Evolutionary conservation across 768 basidiomycete genomes (phyloP).

Genomic region (Coprinopsis marcescibilis): DNA sequence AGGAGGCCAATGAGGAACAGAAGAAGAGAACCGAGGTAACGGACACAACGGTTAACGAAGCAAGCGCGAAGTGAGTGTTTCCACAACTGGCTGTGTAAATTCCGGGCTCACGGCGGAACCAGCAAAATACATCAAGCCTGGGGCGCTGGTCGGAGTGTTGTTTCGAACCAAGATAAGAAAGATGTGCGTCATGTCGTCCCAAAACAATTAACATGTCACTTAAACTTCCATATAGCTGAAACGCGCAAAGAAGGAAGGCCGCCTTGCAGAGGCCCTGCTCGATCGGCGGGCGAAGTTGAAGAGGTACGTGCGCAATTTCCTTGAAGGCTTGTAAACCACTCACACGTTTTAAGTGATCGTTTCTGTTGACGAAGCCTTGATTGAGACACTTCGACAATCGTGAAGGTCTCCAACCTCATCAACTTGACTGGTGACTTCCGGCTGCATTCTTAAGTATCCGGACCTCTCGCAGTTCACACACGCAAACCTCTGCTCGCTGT

Average conservation of each 20-base stretch:
- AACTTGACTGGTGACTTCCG: neutral
- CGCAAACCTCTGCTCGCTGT: too few relatives aligned
- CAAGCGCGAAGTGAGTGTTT: conserved; percentile 59
- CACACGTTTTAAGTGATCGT: conserved; percentile 37
- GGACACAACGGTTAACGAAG: conserved; percentile 61
- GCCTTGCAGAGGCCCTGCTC: conserved; percentile 73
- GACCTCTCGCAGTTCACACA: too few relatives aligned
- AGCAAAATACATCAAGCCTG: conserved; percentile 63
- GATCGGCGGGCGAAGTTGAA: conserved; percentile 85
- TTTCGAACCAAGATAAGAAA: conserved; percentile 65
- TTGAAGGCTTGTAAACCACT: neutral
- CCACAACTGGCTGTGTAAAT: neutral
- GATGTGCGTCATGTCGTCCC: conserved; percentile 41
- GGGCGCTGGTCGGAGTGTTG: conserved; percentile 73
- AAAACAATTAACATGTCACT: neutral
- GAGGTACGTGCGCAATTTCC: conserved; percentile 41
- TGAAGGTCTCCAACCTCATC: neutral
- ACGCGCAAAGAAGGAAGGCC: conserved; percentile 71
- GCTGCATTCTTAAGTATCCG: neutral
- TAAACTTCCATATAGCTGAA: conserved; percentile 49
- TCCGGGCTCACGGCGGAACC: conserved; percentile 35
- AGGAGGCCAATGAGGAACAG: conserved; percentile 75
- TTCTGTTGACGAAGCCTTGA: conserved; percentile 35
- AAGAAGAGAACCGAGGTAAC: conserved; percentile 63
- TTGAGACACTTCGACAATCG: neutral